Percentiles rank a stretch among this genome's conserved stretches.
phyloP scores from a whole-genome alignment of 192 early-diverging fungal genomes.

The Geosiphon pyriformis region DNA sequence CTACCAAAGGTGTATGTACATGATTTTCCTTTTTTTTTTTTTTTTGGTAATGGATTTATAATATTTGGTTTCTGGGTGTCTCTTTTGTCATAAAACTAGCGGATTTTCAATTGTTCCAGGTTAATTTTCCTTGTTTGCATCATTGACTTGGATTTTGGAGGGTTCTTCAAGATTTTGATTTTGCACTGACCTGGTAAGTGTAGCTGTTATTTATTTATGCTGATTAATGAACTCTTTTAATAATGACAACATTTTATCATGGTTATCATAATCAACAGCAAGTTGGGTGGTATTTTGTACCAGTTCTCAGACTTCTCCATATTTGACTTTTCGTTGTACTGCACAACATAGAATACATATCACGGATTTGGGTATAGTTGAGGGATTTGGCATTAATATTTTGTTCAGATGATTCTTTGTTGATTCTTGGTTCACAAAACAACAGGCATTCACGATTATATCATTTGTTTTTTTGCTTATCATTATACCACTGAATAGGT shows the following conservation, averaged over 20 bases:
- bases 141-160: background rate
- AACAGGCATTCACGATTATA: background rate
- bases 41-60: background rate
- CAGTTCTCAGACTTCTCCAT: background rate
- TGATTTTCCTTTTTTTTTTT: background rate
- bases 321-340: background rate
- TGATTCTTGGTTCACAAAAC: background rate
- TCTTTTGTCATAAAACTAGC: background rate
- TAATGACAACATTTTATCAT: background rate
- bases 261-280: background rate
- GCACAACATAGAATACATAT: background rate
- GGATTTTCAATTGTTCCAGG: slow-evolving; percentile 1
- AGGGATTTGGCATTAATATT: background rate
- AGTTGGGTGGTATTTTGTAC: background rate
- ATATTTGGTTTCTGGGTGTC: background rate
- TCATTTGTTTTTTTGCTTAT: background rate
- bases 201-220: background rate
- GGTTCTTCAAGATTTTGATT: background rate
- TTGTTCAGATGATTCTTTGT: background rate
- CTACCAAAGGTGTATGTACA: background rate
- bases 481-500: background rate
- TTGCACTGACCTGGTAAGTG: background rate
- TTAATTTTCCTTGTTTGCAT: background rate
- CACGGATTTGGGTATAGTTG: background rate
- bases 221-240: background rate